phyloP scores from a whole-genome alignment of 352 stramenopile species.

The Globisporangium irregulare region DNA sequence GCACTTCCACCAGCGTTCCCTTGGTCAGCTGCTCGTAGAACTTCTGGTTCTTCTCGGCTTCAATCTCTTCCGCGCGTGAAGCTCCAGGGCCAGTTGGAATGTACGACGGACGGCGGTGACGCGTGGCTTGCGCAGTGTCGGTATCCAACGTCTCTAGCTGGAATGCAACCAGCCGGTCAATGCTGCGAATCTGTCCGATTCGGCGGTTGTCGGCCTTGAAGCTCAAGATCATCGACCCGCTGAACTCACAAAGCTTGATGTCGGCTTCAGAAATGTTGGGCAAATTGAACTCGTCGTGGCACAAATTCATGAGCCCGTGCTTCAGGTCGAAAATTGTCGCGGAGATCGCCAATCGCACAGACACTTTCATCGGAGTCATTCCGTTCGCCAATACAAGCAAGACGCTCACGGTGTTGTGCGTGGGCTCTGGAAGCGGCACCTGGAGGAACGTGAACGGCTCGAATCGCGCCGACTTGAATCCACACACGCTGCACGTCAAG shows the following conservation, averaged over 20 bases:
- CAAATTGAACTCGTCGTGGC: slow-evolving; percentile 67
- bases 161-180: slow-evolving; percentile 84
- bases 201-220: slow-evolving; percentile 86
- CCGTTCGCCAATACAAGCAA: slow-evolving; percentile 71
- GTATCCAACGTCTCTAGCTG: slow-evolving; percentile 73
- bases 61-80: slow-evolving; percentile 36
- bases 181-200: slow-evolving; percentile 83
- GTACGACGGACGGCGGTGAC: slow-evolving; percentile 74
- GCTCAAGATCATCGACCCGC: slow-evolving; percentile 82
- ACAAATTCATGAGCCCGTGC: slow-evolving; percentile 80
- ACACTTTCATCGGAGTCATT: slow-evolving; percentile 77
- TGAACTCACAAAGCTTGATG: slow-evolving; percentile 87
- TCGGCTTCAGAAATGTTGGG: slow-evolving; percentile 61
- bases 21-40: slow-evolving; percentile 65
- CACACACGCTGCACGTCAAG: slow-evolving; percentile 94
- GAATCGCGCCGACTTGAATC: slow-evolving; percentile 93
- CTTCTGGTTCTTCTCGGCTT: slow-evolving; percentile 26
- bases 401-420: slow-evolving; percentile 78
- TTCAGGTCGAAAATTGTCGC: slow-evolving; percentile 87
- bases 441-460: slow-evolving; percentile 92
- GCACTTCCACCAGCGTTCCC: slow-evolving; percentile 70
- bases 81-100: slow-evolving; percentile 29
- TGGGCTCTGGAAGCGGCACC: slow-evolving; percentile 85
- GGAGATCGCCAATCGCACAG: slow-evolving; percentile 73
- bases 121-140: slow-evolving; percentile 67